These are phyloP conservation scores for Luvunga scandens DNA, from an alignment of 345 rosid genomes.

Conservation along the genomic window DNA sequence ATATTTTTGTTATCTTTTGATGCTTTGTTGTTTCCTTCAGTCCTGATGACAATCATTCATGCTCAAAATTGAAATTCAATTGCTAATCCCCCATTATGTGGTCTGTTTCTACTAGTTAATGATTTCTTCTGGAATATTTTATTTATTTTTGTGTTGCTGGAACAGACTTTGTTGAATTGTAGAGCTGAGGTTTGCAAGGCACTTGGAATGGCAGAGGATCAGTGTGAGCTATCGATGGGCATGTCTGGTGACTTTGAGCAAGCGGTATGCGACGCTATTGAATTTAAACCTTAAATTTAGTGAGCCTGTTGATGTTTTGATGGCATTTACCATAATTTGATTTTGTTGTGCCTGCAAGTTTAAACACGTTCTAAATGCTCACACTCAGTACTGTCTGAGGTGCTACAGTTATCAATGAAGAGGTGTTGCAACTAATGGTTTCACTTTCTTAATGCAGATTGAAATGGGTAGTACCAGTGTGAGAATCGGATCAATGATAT, in stretches of 20 bases:
- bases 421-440: constrained; percentile 4
- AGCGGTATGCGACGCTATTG: constrained; percentile 48
- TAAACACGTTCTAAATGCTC: too few relatives aligned
- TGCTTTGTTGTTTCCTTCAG: background rate
- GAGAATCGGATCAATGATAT: constrained; percentile 89
- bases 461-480: constrained; percentile 92
- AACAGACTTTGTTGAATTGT: constrained; percentile 66
- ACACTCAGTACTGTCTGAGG: background rate
- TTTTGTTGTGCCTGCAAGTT: background rate
- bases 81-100: background rate
- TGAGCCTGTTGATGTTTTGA: background rate
- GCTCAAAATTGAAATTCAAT: background rate
- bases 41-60: background rate
- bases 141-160: constrained; percentile 12
- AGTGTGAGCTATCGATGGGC: constrained; percentile 92
- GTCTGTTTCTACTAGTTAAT: background rate
- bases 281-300: background rate
- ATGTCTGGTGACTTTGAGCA: constrained; percentile 92
- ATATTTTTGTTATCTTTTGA: background rate
- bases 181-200: constrained; percentile 80
- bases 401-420: background rate
- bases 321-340: background rate
- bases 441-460: constrained; percentile 51
- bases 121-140: background rate
- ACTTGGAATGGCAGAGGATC: constrained; percentile 62